Conservation (phyloP, 2,329 filamentous ascomycete species). For the Trichoderma gracile region DNA sequence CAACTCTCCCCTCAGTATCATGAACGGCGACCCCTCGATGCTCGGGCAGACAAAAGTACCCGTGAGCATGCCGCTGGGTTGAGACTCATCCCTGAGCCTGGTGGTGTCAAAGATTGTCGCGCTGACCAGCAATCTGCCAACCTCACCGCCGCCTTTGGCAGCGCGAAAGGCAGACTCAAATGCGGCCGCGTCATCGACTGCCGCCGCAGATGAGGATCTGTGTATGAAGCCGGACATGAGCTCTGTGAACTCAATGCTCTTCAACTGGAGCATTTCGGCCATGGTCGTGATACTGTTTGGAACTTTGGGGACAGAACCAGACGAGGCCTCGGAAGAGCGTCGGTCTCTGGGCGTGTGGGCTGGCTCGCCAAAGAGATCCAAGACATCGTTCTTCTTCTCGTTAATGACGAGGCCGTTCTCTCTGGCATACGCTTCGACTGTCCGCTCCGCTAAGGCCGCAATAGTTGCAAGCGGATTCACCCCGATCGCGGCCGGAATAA, state of each 20-base stretch:
- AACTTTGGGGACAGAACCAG: background rate
- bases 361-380: conserved; percentile 59
- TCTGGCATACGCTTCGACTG: conserved; percentile 53
- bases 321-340: background rate
- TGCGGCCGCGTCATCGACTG: conserved; percentile 50
- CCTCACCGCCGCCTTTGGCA: conserved; percentile 55
- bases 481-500: conserved; percentile 62
- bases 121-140: conserved; percentile 60
- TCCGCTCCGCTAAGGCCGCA: conserved; percentile 65
- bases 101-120: conserved; percentile 52
- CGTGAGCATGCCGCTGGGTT: conserved; percentile 46
- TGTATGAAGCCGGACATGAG: conserved; percentile 65
- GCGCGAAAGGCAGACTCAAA: conserved; percentile 55
- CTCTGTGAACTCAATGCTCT: conserved; percentile 63
- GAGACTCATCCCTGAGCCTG: background rate
- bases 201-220: conserved; percentile 39
- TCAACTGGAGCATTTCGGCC: conserved; percentile 28
- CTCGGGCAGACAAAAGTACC: conserved; percentile 53
- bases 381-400: conserved; percentile 46
- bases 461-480: conserved; percentile 71
- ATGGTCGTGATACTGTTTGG: background rate
- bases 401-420: conserved; percentile 48
- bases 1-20: conserved; percentile 60
- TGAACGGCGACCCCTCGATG: conserved; percentile 55
- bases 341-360: conserved; percentile 35